Conservation (phyloP, 1,284 basidiomycete genomes). For the Lentinus polychrous region DNA sequence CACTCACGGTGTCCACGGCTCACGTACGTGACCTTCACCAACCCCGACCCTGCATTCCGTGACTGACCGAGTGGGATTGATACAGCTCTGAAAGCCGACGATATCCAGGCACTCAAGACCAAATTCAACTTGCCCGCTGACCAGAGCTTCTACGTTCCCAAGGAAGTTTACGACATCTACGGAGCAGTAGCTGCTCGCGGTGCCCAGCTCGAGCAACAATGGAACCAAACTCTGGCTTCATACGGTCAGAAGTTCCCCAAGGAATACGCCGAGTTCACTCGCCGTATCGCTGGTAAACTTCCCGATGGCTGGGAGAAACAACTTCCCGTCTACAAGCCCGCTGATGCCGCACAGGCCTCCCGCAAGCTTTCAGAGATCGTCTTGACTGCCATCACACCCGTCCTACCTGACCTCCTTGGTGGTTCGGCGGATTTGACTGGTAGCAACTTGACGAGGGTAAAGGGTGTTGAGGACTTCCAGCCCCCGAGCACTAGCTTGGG, state of each 20-base stretch:
- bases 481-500: slow-evolving; percentile 82
- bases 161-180: slow-evolving; percentile 72
- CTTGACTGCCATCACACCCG: slow-evolving; percentile 69
- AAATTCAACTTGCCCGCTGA: slow-evolving; percentile 83
- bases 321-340: slow-evolving; percentile 78
- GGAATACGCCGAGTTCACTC: slow-evolving; percentile 81
- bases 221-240: slow-evolving; percentile 66
- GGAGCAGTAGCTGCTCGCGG: slow-evolving; percentile 63
- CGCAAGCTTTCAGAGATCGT: slow-evolving; percentile 92
- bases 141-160: slow-evolving; percentile 74
- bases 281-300: slow-evolving; percentile 80
- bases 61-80: neutral
- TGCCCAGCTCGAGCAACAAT: slow-evolving; percentile 67
- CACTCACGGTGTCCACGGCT: slow-evolving; percentile 88
- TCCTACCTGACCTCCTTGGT: slow-evolving; percentile 80
- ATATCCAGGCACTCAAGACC: slow-evolving; percentile 79
- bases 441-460: slow-evolving; percentile 86
- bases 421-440: slow-evolving; percentile 93
- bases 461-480: slow-evolving; percentile 87
- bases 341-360: slow-evolving; percentile 82
- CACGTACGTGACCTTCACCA: slow-evolving; percentile 47
- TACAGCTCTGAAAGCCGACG: slow-evolving; percentile 86
- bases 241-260: slow-evolving; percentile 78
- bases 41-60: neutral
- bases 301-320: slow-evolving; percentile 83